Evolutionary conservation across 192 early-diverging fungal genomes (phyloP), one percentile per base, ranked within the genome.

Genomic region (Haplosporangium gracile): DNA sequence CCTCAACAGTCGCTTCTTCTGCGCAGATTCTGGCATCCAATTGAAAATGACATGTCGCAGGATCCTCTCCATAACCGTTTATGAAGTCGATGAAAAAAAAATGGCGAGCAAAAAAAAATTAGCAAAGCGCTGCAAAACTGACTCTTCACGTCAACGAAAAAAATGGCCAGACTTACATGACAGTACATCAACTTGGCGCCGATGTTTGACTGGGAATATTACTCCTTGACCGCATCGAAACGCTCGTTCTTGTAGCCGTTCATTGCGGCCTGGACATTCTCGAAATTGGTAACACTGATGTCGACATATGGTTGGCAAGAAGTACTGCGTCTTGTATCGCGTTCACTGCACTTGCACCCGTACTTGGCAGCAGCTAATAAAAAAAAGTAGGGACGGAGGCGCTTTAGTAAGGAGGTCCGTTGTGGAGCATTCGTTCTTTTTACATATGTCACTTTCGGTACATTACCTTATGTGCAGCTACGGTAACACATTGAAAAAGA

Each of bases 301-400:
- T 79, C 77, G 32, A 63, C 4, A 79, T 20, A 24, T 53, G 39
- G 16, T 78, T 70, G 16, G 51, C 69, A 34, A 78, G 51, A 20
- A 70, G 20, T 4, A 71, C 68, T 10, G 69, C 42, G 22, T 71
- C 68, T 51, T 70, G 42, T 69, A 78, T 78, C 0, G 77, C 69
- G 36, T 78, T 71, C 22, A 78, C 65, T 1, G 77, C 77, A 0
- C 75, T 60, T 5, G 57, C 55, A 9, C 75, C 75, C 7, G 60
- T 42, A 43, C 75, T 76, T 22, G 75, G 75, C 18, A 76, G 75
- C 3, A 75, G 51, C 53, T 75, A 53, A 53, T 7, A 53, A 53
- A 15, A 53, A 15, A 22, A 16, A 49, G 10, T 29, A 0, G 9
- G 10, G 42, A 5, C 5, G 42, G 42, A 43, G 10, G 9, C 10